Conservation (phyloP, 2,329 filamentous ascomycete genomes). For the Fusarium sp. region DNA sequence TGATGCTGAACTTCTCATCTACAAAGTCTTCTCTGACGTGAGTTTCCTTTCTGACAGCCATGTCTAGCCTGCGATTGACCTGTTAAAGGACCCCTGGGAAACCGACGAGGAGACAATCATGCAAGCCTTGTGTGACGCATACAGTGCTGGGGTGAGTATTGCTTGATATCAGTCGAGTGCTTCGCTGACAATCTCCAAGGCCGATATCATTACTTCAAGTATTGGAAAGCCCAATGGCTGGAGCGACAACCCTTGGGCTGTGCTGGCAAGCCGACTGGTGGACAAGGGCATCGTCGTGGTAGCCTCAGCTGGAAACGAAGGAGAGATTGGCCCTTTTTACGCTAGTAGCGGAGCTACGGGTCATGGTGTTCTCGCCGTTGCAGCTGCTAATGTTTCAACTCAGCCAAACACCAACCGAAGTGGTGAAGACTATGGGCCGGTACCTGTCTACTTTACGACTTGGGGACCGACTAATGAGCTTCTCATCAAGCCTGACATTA, state of each 20-base stretch:
- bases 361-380: slow-evolving; percentile 50
- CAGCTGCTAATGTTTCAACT: slow-evolving; percentile 56
- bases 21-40: slow-evolving; percentile 57
- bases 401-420: slow-evolving; percentile 52
- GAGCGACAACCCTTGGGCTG: slow-evolving; percentile 56
- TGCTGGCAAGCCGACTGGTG: slow-evolving; percentile 56
- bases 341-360: slow-evolving; percentile 50
- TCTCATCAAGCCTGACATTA: slow-evolving; percentile 63
- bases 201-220: slow-evolving; percentile 59
- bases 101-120: slow-evolving; percentile 52
- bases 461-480: slow-evolving; percentile 66
- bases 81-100: slow-evolving; percentile 42
- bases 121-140: slow-evolving; percentile 52
- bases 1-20: slow-evolving; percentile 57
- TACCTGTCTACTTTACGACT: slow-evolving; percentile 60
- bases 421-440: slow-evolving; percentile 43
- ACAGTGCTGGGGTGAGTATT: slow-evolving; percentile 47
- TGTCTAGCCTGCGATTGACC: not conserved
- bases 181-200: slow-evolving; percentile 34
- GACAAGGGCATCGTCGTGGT: slow-evolving; percentile 61
- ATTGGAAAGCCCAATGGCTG: slow-evolving; percentile 55
- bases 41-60: not conserved
- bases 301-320: slow-evolving; percentile 65
- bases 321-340: slow-evolving; percentile 61
- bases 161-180: not conserved